These are phyloP conservation scores for Monotropa hypopitys DNA, from an alignment of 179 eudicot genomes.

Conservation along the genomic window DNA sequence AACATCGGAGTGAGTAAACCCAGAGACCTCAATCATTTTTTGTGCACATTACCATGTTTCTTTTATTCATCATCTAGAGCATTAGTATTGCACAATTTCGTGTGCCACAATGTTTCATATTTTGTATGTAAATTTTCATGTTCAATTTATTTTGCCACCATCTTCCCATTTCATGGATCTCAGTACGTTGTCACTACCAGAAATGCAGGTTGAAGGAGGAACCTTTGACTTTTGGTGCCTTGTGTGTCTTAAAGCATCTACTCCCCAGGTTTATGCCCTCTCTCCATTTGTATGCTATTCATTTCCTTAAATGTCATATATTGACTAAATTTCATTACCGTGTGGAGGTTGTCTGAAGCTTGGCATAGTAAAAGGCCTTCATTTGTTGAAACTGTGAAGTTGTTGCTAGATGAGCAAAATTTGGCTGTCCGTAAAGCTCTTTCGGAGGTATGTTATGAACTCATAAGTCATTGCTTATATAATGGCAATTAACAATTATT, in stretches of 20 bases:
- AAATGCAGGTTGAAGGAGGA: constrained; percentile 95
- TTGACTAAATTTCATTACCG: constrained; percentile 11
- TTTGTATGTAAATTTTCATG: neutral
- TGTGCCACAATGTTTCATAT: neutral
- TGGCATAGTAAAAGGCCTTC: constrained; percentile 75
- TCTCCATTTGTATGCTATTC: neutral
- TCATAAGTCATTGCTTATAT: neutral
- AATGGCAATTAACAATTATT: neutral
- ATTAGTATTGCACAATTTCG: no score
- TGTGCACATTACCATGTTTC: no score
- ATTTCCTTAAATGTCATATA: neutral
- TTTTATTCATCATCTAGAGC: no score
- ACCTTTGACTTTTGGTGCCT: constrained; percentile 79
- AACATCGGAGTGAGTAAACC: no score
- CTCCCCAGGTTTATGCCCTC: constrained; percentile 62
- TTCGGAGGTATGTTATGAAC: constrained; percentile 52
- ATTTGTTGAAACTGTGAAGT: constrained; percentile 68
- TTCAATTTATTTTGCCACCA: neutral
- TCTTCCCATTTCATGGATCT: constrained; percentile 4
- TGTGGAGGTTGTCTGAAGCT: constrained; percentile 70
- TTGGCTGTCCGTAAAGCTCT: constrained; percentile 82
- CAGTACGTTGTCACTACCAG: constrained; percentile 30
- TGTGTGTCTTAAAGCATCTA: constrained; percentile 84
- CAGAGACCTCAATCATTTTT: no score
- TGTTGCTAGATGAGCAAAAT: constrained; percentile 67